Conservation (phyloP, 2,329 filamentous ascomycete species). For the Pezicula neosporulosa region DNA sequence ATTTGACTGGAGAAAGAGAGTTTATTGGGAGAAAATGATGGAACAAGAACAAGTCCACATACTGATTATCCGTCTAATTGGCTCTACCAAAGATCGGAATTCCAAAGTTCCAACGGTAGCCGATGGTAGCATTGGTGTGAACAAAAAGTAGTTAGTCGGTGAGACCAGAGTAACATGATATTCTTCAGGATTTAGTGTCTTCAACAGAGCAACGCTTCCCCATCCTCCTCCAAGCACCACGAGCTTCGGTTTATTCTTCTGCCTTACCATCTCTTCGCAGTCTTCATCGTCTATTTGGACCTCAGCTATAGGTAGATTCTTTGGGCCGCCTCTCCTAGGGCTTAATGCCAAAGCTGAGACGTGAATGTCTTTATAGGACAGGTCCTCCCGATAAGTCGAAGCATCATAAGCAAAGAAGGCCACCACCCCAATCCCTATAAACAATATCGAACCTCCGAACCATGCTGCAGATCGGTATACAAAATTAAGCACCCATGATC, state of each 20-base stretch:
- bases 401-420: conserved; percentile 94
- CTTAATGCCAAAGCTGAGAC: conserved; percentile 82
- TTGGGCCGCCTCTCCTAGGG: conserved; percentile 81
- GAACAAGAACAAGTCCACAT: no score
- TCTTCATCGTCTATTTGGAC: conserved; percentile 88
- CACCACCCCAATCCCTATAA: conserved; percentile 66
- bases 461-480: conserved; percentile 67
- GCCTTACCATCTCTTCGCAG: conserved; percentile 60
- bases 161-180: conserved; percentile 96
- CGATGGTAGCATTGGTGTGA: conserved; percentile 96
- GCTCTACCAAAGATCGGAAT: conserved; percentile 86
- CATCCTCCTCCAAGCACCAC: conserved; percentile 93
- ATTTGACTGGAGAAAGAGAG: no score
- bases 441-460: conserved; percentile 71
- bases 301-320: conserved; percentile 91
- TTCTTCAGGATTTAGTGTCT: conserved; percentile 83
- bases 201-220: conserved; percentile 89
- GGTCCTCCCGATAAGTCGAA: conserved; percentile 77
- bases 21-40: no score
- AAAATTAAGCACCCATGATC: conserved; percentile 51
- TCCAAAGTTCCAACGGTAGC: conserved; percentile 95
- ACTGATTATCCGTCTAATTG: conserved; percentile 76
- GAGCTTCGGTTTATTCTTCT: conserved; percentile 86
- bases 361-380: conserved; percentile 66
- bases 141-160: conserved; percentile 94